Conservation (phyloP, 192 early-diverging fungal species). For the Backusella morwellensis region DNA sequence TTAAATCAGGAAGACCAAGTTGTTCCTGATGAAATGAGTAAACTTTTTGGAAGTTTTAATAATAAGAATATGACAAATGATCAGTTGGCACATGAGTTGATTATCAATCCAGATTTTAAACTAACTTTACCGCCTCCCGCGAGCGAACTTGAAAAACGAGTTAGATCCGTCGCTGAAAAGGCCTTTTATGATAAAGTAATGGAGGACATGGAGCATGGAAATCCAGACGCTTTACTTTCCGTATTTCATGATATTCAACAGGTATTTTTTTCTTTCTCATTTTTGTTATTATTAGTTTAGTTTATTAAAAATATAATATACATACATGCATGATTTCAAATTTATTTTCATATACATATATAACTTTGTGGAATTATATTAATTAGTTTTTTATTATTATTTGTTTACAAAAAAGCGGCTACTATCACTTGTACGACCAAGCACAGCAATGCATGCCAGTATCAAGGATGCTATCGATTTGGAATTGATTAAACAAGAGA, state of each 20-base stretch:
- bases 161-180: conserved; percentile 58
- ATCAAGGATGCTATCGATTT: conserved; percentile 74
- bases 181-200: conserved; percentile 73
- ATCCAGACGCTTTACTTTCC: conserved; percentile 44
- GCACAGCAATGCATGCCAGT: conserved; percentile 47
- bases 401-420: conserved; percentile 45
- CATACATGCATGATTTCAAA: background rate
- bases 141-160: conserved; percentile 50
- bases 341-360: background rate
- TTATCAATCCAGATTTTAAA: conserved; percentile 70
- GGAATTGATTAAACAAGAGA: conserved; percentile 66
- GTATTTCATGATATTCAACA: conserved; percentile 56
- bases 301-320: background rate
- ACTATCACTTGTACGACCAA: conserved; percentile 58
- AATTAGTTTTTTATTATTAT: background rate
- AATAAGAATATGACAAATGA: conserved; percentile 52
- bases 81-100: conserved; percentile 74
- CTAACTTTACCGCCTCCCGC: conserved; percentile 32
- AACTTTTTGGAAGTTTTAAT: conserved; percentile 26
- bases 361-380: background rate
- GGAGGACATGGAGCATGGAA: conserved; percentile 53
- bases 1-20: background rate
- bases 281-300: background rate
- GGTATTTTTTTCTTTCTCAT: conserved; percentile 35
- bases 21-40: conserved; percentile 34